phyloP scores from a whole-genome alignment of 805 yeast genomes.

The Geotrichum ghanense region DNA sequence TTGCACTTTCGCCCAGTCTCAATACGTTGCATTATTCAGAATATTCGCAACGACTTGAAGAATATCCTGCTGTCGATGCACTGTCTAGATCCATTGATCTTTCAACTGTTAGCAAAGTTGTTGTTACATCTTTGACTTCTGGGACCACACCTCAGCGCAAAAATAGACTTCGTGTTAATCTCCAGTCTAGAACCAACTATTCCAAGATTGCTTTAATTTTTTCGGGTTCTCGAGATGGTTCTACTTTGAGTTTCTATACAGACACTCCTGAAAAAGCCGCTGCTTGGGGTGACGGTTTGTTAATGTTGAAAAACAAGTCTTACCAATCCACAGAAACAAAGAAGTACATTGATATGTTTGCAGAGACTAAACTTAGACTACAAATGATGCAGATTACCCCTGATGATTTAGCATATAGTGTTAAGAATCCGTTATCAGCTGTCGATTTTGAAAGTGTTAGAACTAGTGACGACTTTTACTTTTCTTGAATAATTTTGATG shows the following conservation, averaged over 20 bases:
- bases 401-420: conserved; percentile 14
- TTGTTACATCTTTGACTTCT: conserved; percentile 32
- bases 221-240: conserved; percentile 23
- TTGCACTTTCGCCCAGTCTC: conserved; percentile 58
- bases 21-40: conserved; percentile 49
- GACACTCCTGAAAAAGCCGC: conserved; percentile 58
- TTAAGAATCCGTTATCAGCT: neutral
- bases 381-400: conserved; percentile 36
- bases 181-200: conserved; percentile 46
- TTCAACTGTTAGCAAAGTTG: conserved; percentile 32
- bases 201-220: conserved; percentile 42
- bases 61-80: conserved; percentile 40
- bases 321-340: conserved; percentile 34
- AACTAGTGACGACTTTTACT: conserved; percentile 13
- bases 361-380: conserved; percentile 35
- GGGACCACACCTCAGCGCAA: conserved; percentile 10
- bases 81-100: conserved; percentile 17
- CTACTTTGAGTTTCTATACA: conserved; percentile 48
- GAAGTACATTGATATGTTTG: conserved; percentile 33
- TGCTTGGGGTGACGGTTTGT: conserved; percentile 72
- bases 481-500: neutral
- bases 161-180: conserved; percentile 38
- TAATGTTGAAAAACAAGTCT: conserved; percentile 33
- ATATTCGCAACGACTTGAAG: conserved; percentile 35
- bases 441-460: conserved; percentile 4